phyloP scores from a whole-genome alignment of 495 filamentous ascomycete genomes.

The Neurospora pannonica region DNA sequence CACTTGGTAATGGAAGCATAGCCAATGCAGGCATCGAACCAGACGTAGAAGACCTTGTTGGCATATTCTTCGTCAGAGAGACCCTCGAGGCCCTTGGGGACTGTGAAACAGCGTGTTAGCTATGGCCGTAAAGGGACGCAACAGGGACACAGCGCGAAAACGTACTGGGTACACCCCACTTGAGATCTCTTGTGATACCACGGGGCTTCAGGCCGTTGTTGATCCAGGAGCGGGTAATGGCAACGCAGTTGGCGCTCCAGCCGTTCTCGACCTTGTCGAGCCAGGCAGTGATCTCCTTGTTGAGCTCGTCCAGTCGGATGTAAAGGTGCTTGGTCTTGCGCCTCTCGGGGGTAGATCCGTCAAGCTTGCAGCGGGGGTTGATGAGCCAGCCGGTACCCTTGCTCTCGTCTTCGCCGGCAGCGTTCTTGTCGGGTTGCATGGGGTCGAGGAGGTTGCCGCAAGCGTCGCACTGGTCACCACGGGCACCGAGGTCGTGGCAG shows the following conservation, averaged over 20 bases:
- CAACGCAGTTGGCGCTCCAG: constrained; percentile 70
- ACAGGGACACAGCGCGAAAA: constrained; percentile 44
- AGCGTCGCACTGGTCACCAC: constrained; percentile 74
- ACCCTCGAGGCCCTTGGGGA: constrained; percentile 19
- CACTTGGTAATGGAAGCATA: constrained; percentile 92
- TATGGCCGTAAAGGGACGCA: constrained; percentile 13
- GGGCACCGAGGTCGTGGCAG: constrained; percentile 72
- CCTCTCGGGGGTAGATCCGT: constrained; percentile 65
- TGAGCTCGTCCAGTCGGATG: constrained; percentile 68
- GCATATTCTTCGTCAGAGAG: constrained; percentile 39
- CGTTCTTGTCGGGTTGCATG: constrained; percentile 34
- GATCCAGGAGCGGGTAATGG: constrained; percentile 70
- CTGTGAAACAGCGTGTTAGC: constrained; percentile 10
- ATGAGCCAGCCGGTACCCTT: constrained; percentile 29
- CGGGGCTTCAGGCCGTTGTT: constrained; percentile 72
- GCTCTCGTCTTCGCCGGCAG: constrained; percentile 12
- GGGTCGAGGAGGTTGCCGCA: constrained; percentile 74
- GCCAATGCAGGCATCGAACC: constrained; percentile 97
- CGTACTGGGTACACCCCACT: constrained; percentile 60
- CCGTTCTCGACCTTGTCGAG: constrained; percentile 39
- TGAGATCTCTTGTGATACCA: constrained; percentile 86
- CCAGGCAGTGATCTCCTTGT: constrained; percentile 66
- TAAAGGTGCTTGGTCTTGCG: constrained; percentile 58
- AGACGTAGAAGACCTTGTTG: constrained; percentile 88
- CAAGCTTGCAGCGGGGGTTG: constrained; percentile 66